These are phyloP conservation scores for Ceratobasidium sp. DNA, from an alignment of 1,284 basidiomycete species.

Conservation along the genomic window DNA sequence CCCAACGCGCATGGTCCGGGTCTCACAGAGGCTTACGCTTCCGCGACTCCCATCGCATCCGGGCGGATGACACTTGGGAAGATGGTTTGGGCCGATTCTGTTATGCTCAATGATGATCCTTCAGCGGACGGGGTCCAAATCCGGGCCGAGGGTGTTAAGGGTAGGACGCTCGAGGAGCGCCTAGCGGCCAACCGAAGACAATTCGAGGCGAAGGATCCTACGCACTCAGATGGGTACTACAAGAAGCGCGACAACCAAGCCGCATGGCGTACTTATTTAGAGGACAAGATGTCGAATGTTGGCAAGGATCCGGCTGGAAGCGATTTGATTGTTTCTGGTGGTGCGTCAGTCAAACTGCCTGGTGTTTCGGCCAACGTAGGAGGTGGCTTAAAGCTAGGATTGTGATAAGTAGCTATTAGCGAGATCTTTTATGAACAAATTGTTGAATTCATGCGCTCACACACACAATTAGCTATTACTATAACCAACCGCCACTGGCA, in stretches of 20 bases:
- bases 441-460: not conserved
- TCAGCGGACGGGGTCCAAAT: not conserved
- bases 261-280: slow-evolving; percentile 14
- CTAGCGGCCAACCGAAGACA: slow-evolving; percentile 6
- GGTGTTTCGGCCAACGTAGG: slow-evolving; percentile 1
- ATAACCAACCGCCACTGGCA: too few species aligned
- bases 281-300: slow-evolving; percentile 29
- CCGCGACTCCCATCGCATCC: slow-evolving; percentile 10
- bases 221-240: slow-evolving; percentile 19
- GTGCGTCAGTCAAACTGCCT: not conserved
- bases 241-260: slow-evolving; percentile 35
- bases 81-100: slow-evolving; percentile 21
- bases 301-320: slow-evolving; percentile 19
- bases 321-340: not conserved
- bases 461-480: too few species aligned
- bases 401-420: not conserved
- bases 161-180: slow-evolving; percentile 35
- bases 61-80: slow-evolving; percentile 22
- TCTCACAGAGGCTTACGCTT: not conserved
- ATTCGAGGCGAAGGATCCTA: slow-evolving; percentile 27
- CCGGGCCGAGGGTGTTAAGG: slow-evolving; percentile 11
- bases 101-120: slow-evolving; percentile 29
- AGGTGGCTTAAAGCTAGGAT: not conserved
- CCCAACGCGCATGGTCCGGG: slow-evolving; percentile 17
- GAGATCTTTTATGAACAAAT: not conserved